A percentile compares a stretch with the other conserved stretches of the same genome.
phyloP scores from a whole-genome alignment of 352 stramenopile genomes.

The Thalassiosira pacifica region DNA sequence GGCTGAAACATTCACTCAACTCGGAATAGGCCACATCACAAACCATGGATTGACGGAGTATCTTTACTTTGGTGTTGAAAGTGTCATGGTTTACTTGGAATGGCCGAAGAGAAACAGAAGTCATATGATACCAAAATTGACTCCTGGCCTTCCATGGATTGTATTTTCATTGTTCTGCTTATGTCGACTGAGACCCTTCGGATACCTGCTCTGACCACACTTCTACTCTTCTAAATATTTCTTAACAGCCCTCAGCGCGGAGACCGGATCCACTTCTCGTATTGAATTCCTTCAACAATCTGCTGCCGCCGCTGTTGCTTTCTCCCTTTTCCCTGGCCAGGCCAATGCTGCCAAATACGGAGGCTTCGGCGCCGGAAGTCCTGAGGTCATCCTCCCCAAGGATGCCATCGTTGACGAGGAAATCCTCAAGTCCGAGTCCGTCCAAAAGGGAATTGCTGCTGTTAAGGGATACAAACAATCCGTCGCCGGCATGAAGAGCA shows the following conservation, averaged over 20 bases:
- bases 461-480: constrained; percentile 67
- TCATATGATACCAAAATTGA: no score
- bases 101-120: no score
- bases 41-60: no score
- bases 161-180: no score
- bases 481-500: constrained; percentile 72
- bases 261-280: constrained; percentile 44
- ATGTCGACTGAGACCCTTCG: no score
- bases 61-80: no score
- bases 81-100: no score
- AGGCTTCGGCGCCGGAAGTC: constrained; percentile 69
- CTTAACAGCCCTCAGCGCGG: constrained; percentile 34
- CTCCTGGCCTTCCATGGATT: background rate
- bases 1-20: no score
- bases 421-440: constrained; percentile 72
- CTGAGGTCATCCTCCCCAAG: constrained; percentile 78
- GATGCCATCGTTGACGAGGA: constrained; percentile 79
- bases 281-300: constrained; percentile 71
- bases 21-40: no score
- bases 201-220: background rate
- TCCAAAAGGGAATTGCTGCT: constrained; percentile 74
- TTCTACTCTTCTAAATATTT: constrained; percentile 4
- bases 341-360: constrained; percentile 82
- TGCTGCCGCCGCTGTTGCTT: constrained; percentile 38
- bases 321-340: constrained; percentile 51